Evolutionary conservation across 164 flowering plant genomes (phyloP), one percentile per base, ranked within the genome.

Genomic region (Stephania yunnanensis): DNA sequence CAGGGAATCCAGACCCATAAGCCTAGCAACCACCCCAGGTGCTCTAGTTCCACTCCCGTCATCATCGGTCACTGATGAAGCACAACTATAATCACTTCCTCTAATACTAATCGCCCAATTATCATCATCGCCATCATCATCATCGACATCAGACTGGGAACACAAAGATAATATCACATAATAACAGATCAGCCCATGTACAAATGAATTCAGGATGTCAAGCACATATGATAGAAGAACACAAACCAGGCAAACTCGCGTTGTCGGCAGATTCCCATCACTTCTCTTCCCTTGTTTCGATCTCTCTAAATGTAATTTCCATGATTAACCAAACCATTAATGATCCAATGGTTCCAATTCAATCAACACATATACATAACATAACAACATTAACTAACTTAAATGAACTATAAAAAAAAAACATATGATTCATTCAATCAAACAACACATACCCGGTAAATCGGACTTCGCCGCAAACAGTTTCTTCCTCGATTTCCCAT

Each of bases 1-100:
- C 82, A 95, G 74, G 6, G 93, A 87, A 73, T 95, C 96, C 79
- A 95, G 80, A 63, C 99, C 99, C 99, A 96, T 96, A 67, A 96
- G 95, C 82, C 93, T 83, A 12, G 98, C 99, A 9, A 96, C 97
- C 20, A 94, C 97, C 9, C 92, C 81, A 11, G 99, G 99, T 29
- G 90, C 91, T 81, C 76, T 89, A 11, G 69, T 79, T 79, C 89
- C 92, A 74, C 55, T 83, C 36, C 84, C 86, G 29, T 96, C 98
- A 63, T 90, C 99, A 80, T 89, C 93, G 13, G 91, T 91, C 19
- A 90, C 90, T 7, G 99, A 96, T 31, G 98, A 94, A 80, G 92
- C 89, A 78, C 93, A 92, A 77, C 97, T 96, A 71, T 85, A 87
- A 55, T 92, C 94, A 73, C 90, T 81, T 76, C 87, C 96, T 81